Evolutionary conservation across 257 asterid genomes (phyloP).

Genomic region (Leonotis leonurus): DNA sequence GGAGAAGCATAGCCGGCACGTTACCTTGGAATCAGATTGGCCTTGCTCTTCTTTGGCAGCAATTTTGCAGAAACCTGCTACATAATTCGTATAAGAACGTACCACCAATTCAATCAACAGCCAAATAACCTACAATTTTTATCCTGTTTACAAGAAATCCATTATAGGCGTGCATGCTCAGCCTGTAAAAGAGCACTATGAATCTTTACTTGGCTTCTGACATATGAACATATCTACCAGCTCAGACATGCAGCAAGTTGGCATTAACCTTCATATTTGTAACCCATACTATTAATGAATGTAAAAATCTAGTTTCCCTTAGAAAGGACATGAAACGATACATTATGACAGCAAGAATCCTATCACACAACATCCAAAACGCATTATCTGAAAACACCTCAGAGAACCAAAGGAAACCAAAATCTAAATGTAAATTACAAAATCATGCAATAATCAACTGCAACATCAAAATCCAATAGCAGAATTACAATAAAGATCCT

Average conservation of each 20-base stretch:
- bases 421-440: not conserved
- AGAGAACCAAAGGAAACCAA: not conserved
- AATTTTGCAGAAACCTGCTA: constrained; percentile 42
- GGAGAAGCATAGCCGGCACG: constrained; percentile 73
- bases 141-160: not conserved
- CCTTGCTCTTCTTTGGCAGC: constrained; percentile 53
- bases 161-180: not conserved
- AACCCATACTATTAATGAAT: not conserved
- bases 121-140: not conserved
- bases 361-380: not conserved
- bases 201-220: not conserved
- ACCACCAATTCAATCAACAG: constrained; percentile 3
- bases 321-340: not conserved
- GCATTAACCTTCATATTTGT: not conserved
- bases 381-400: not conserved
- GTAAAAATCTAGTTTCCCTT: not conserved
- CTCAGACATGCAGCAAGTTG: constrained; percentile 6
- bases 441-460: not conserved
- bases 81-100: not conserved
- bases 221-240: not conserved
- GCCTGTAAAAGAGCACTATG: not conserved
- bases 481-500: constrained; percentile 8
- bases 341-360: not conserved
- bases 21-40: constrained; percentile 48
- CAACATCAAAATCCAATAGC: not conserved